Conservation (phyloP, 305 asterid genomes). For the Rubia peregrina region DNA sequence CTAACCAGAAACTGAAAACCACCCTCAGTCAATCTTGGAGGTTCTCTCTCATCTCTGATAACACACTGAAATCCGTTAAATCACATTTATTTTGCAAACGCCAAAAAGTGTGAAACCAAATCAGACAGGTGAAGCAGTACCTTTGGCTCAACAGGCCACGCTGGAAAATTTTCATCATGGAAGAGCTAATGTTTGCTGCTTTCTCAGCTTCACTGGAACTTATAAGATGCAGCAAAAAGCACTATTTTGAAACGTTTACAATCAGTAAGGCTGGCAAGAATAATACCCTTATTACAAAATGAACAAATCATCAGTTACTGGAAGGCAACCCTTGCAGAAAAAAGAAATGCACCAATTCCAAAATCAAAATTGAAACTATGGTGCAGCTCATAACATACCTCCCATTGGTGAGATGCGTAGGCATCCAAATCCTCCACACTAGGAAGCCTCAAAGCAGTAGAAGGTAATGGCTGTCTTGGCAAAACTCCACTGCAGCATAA, state of each 20-base stretch:
- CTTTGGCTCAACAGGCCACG: conserved; percentile 88
- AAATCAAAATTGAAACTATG: background rate
- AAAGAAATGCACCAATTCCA: background rate
- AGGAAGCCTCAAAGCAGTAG: conserved; percentile 80
- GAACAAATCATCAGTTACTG: conserved; percentile 25
- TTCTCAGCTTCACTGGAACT: conserved; percentile 77
- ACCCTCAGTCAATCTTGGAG: conserved; percentile 76
- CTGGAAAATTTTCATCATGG: conserved; percentile 95
- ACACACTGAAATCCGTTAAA: conserved; percentile 23
- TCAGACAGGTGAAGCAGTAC: conserved; percentile 32
- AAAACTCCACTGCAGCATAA: conserved; percentile 69
- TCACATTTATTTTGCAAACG: background rate
- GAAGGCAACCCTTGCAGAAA: background rate
- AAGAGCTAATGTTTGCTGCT: conserved; percentile 75
- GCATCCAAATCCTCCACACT: conserved; percentile 78
- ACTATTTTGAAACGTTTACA: conserved; percentile 54
- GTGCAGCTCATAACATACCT: conserved; percentile 45
- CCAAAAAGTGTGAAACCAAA: conserved; percentile 2
- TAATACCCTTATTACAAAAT: conserved; percentile 14
- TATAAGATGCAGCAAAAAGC: conserved; percentile 90
- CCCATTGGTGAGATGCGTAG: conserved; percentile 90
- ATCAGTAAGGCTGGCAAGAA: conserved; percentile 35
- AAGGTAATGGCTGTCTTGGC: conserved; percentile 94
- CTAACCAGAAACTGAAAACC: conserved; percentile 98
- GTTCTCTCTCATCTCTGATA: conserved; percentile 82